Evolutionary conservation across 331 rosid genomes (phyloP), one percentile per base, ranked within the genome.

Genomic region (Quercus lobata): DNA sequence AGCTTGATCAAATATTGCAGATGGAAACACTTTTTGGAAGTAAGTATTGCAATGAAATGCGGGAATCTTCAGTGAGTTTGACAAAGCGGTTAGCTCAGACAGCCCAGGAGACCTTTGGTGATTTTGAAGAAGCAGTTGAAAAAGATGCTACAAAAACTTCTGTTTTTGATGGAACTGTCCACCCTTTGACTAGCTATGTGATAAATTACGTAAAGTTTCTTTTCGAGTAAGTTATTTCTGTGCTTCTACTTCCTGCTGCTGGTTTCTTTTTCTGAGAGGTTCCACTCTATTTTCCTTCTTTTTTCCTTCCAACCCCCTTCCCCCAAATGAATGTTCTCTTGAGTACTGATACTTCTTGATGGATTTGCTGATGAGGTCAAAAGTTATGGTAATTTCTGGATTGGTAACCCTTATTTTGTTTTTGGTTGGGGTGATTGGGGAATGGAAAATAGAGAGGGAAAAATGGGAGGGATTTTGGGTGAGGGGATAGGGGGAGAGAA

Each of bases 41-140:
- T 82, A 91, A 95, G 88, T 82, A 91, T 78, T 89, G 94, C 83
- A 62, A 35, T 46, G 97, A 93, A 88, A 87, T 95, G 99, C 75
- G 93, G 74, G 99, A 95, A 56, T 83, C 97, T 71, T 90, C 99
- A 71, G 1, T 79, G 69, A 89, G 79, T 87, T 89, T 95, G 88
- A 81, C 96, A 21, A 89, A 81, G 85, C 90, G 93, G 57, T 90
- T 93, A 77, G 99, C 97, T 79, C 97, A 91, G 87, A 96, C 98
- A 68, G 99, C 98, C 69, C 96, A 90, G 80, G 98, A 96, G 84
- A 96, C 99, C 46, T 93, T 93, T 75, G 92, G 87, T 81, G 99
- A 96, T 82, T 96, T 93, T 83, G 98, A 93, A 89, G 98, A 96
- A 81, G 98, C 98, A 21, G 97, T 96, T 75, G 98, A 96, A 79